Evolutionary conservation across 2,329 filamentous ascomycete genomes (phyloP).

Genomic region (Aureobasidium sp.): DNA sequence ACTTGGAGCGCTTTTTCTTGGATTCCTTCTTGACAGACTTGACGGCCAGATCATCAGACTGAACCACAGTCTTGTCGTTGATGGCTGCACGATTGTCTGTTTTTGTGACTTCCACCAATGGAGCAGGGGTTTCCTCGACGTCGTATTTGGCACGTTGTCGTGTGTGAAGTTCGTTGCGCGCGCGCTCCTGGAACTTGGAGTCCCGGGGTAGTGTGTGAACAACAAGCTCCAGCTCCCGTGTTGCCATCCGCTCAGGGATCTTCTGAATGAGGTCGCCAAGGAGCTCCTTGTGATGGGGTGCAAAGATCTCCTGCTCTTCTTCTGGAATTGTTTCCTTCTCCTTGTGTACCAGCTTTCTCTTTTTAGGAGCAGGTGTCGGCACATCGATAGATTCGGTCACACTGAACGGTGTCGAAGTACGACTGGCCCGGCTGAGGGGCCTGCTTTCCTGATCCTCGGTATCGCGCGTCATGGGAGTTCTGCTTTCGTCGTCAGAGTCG

Average conservation of each 20-base stretch:
- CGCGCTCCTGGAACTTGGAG: slow-evolving; percentile 67
- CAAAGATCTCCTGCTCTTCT: slow-evolving; percentile 42
- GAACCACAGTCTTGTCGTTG: slow-evolving; percentile 15
- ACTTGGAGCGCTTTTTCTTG: slow-evolving; percentile 58
- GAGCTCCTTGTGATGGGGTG: slow-evolving; percentile 36
- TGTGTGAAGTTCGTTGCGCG: slow-evolving; percentile 59
- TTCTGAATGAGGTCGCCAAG: slow-evolving; percentile 45
- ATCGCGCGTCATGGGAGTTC: slow-evolving; percentile 61
- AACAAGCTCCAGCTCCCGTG: slow-evolving; percentile 53
- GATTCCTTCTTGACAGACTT: slow-evolving; percentile 38
- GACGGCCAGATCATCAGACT: slow-evolving; percentile 22
- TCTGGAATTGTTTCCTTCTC: slow-evolving; percentile 28
- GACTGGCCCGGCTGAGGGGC: slow-evolving; percentile 63
- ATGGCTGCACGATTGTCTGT: slow-evolving; percentile 20
- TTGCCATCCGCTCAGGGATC: slow-evolving; percentile 63
- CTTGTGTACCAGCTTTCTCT: slow-evolving; percentile 33
- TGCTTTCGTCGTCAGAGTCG: slow-evolving; percentile 70
- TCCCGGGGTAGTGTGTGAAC: slow-evolving; percentile 48
- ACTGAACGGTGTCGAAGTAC: slow-evolving; percentile 43
- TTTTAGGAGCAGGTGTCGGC: slow-evolving; percentile 29
- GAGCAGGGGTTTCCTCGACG: slow-evolving; percentile 43
- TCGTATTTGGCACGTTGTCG: slow-evolving; percentile 80
- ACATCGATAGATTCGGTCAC: slow-evolving; percentile 42
- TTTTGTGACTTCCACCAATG: slow-evolving; percentile 21
- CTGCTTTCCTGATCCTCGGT: slow-evolving; percentile 82